Conservation (phyloP, 2,329 filamentous ascomycete species). For the Scedosporium boydii region DNA sequence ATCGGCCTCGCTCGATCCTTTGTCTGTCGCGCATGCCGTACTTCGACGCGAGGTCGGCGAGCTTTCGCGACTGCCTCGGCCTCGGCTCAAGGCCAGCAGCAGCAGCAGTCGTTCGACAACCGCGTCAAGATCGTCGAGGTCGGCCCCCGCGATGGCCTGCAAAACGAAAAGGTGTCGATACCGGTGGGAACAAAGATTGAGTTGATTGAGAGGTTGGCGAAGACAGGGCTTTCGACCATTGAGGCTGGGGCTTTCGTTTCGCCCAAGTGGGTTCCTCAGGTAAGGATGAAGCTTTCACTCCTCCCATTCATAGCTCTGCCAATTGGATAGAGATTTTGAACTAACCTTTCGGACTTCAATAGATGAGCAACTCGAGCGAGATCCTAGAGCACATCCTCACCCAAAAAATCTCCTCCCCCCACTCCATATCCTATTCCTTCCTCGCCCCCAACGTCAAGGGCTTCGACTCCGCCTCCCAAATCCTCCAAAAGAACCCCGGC, state of each 20-base stretch:
- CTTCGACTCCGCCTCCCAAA: constrained; percentile 49
- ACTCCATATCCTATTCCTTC: constrained; percentile 65
- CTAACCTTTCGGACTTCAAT: too few species aligned
- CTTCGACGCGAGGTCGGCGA: constrained; percentile 20
- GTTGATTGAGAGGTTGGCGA: constrained; percentile 58
- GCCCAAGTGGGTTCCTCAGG: constrained; percentile 78
- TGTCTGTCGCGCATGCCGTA: constrained; percentile 28
- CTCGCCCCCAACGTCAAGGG: constrained; percentile 71
- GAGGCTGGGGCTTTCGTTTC: constrained; percentile 77
- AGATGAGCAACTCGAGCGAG: constrained; percentile 73
- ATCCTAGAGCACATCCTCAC: constrained; percentile 62
- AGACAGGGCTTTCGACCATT: constrained; percentile 62
- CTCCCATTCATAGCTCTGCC: too few species aligned
- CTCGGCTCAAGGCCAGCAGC: not conserved
- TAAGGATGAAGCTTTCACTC: constrained; percentile 20
- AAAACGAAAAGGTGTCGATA: constrained; percentile 70
- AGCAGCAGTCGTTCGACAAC: constrained; percentile 22
- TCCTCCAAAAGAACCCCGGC: constrained; percentile 42
- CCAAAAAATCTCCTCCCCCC: constrained; percentile 40
- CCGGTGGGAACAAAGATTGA: constrained; percentile 66
- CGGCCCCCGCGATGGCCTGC: constrained; percentile 75
- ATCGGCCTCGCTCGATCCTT: constrained; percentile 28
- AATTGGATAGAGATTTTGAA: too few species aligned
- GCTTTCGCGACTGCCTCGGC: constrained; percentile 30
- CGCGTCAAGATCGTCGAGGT: constrained; percentile 66